Base-by-base conservation (phyloP, 768 basidiomycete genomes). In the Serpula lacrymans region DNA sequence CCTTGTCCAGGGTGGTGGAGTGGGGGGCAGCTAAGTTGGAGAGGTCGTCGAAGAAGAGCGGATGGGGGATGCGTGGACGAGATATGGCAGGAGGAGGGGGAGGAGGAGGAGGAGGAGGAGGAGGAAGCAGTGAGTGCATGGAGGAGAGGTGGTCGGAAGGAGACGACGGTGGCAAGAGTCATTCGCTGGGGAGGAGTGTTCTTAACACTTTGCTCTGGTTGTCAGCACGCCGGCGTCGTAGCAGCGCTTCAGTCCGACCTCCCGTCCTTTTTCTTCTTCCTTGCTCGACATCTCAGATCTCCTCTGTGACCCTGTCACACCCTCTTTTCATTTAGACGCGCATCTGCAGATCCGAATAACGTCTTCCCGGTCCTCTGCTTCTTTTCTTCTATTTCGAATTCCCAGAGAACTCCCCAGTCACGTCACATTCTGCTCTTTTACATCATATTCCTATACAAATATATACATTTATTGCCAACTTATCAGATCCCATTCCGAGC, bases 1-100 rank as follows among this genome's bases (percentile, higher is more conserved):
- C 55, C 49, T 68, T 64, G 55, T 70, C 70, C 56, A 67, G 50
- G 39, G 58, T 59, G 46, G 52, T 54, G 13, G 58, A 48, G 2
- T 55, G 62, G 9, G 63, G 54, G 37, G 49, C 24, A 21, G 55
- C 41, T 6, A 57, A 47, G 25, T 42, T 49, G 25, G 54, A 41
- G n/a, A 58, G 46, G 41, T 59, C 49, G 44, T 53, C 18, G 48
- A 60, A 53, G 50, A 48, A 51, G 40, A 45, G 25, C 34, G 31
- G 36, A 12, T 24, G 34, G 10, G 48, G 18, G 6, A 37, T 44
- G 20, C 54, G 49, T 22, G 53, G 54, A n/a, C 37, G 31, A n/a
- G 42, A 10, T 4, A 2, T 5, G 36, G 41, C 27, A 38, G 34
- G 7, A 37, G 21, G 21, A 47, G 35, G 20, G 52, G 39, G 45